phyloP scores from a whole-genome alignment of 164 flowering plant species.

The Magnolia sinica region DNA sequence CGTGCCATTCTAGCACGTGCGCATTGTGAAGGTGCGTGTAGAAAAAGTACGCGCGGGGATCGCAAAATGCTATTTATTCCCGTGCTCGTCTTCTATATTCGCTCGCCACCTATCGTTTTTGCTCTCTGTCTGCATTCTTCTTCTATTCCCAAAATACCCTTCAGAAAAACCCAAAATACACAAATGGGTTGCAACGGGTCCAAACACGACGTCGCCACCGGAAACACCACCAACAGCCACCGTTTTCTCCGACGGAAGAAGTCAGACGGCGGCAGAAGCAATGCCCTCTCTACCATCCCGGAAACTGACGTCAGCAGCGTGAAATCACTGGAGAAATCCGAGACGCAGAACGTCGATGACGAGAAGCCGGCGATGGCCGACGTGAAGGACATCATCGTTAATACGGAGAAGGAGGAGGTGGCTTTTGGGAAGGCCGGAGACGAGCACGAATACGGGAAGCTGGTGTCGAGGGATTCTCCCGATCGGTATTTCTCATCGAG shows the following conservation, averaged over 20 bases:
- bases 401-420: not conserved
- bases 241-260: constrained; percentile 5
- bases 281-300: not conserved
- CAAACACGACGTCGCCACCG: constrained; percentile 17
- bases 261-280: not conserved
- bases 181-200: constrained; percentile 23
- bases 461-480: constrained; percentile 1
- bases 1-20: too few species aligned
- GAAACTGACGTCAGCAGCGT: not conserved
- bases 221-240: not conserved
- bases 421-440: not conserved
- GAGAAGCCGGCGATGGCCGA: not conserved
- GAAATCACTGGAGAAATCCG: not conserved
- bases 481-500: constrained; percentile 15
- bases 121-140: not conserved
- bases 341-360: not conserved
- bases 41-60: not conserved
- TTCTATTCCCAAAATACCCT: not conserved
- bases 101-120: not conserved
- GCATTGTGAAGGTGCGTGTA: too few species aligned
- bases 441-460: not conserved
- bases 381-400: constrained; percentile 9
- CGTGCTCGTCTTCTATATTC: not conserved
- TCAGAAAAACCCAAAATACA: not conserved
- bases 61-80: not conserved